Percentiles rank a stretch among this genome's conserved stretches.
phyloP scores from a whole-genome alignment of 2,329 filamentous ascomycete species.

The Fusarium luffae region DNA sequence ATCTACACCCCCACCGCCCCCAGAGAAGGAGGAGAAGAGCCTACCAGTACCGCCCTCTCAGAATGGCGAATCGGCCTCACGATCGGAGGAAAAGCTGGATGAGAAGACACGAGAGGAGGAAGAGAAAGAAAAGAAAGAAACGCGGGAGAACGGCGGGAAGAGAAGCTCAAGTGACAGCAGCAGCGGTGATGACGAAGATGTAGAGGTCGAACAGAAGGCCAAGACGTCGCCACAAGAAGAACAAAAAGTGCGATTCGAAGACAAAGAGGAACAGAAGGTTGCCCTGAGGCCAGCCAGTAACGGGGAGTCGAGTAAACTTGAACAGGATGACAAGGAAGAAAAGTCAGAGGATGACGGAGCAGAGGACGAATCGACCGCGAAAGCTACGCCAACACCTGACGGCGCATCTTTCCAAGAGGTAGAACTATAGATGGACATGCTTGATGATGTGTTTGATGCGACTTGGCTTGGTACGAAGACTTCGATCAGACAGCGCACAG shows the following conservation, averaged over 20 bases:
- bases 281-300: slow-evolving; percentile 57
- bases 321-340: slow-evolving; percentile 46
- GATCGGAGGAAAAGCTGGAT: slow-evolving; percentile 46
- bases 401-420: slow-evolving; percentile 73
- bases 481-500: slow-evolving; percentile 7
- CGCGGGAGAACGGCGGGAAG: slow-evolving; percentile 33
- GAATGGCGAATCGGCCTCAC: slow-evolving; percentile 36
- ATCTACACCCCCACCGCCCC: slow-evolving; percentile 42
- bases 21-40: slow-evolving; percentile 50
- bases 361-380: slow-evolving; percentile 52
- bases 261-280: slow-evolving; percentile 65
- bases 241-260: slow-evolving; percentile 67
- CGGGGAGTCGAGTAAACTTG: slow-evolving; percentile 47
- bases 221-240: slow-evolving; percentile 56
- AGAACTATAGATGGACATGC: slow-evolving; percentile 57
- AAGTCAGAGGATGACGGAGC: slow-evolving; percentile 49
- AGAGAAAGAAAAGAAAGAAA: slow-evolving; percentile 40
- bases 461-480: slow-evolving; percentile 11
- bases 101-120: slow-evolving; percentile 44
- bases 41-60: slow-evolving; percentile 45
- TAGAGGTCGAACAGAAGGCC: slow-evolving; percentile 52
- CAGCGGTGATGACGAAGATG: slow-evolving; percentile 41
- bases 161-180: slow-evolving; percentile 35
- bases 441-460: slow-evolving; percentile 1
- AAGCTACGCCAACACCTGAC: slow-evolving; percentile 62